These are phyloP conservation scores for Arthroderma sp. DNA, from an alignment of 2,329 filamentous ascomycete species.

Conservation along the genomic window DNA sequence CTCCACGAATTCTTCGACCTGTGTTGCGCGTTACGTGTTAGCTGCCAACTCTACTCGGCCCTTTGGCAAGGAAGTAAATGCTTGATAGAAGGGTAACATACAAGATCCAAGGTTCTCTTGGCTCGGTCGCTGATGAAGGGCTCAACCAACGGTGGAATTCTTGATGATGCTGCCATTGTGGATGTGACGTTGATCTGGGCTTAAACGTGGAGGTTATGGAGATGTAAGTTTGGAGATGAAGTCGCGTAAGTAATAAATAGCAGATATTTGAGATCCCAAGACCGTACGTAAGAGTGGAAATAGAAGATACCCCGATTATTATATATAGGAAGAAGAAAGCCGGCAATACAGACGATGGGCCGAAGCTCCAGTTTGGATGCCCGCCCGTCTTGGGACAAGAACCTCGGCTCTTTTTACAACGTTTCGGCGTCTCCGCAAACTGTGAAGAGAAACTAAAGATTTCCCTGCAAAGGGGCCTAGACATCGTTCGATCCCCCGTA, in stretches of 20 bases:
- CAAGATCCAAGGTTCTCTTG: slow-evolving; percentile 67
- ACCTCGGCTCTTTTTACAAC: too few relatives aligned
- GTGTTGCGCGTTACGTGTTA: neutral
- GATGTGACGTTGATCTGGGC: neutral
- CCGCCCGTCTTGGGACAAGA: too few relatives aligned
- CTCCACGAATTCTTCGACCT: slow-evolving; percentile 91
- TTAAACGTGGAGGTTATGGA: neutral
- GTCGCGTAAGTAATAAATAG: neutral
- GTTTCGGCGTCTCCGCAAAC: too few relatives aligned
- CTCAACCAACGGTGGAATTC: slow-evolving; percentile 45
- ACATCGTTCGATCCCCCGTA: too few relatives aligned
- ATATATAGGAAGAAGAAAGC: too few relatives aligned
- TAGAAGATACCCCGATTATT: too few relatives aligned
- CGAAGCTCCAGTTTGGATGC: too few relatives aligned
- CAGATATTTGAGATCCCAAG: too few relatives aligned
- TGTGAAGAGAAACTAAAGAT: too few relatives aligned
- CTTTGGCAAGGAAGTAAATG: neutral
- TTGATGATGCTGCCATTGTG: slow-evolving; percentile 37
- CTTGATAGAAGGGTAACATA: slow-evolving; percentile 22
- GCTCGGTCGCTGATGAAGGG: slow-evolving; percentile 69
- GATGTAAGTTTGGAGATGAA: neutral
- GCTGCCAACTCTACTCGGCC: neutral
- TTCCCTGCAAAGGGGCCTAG: too few relatives aligned
- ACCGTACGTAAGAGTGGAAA: too few relatives aligned
- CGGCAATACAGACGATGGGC: too few relatives aligned